Evolutionary conservation across 2,329 filamentous ascomycete genomes (phyloP).

Genomic region (Pleomassaria siparia): DNA sequence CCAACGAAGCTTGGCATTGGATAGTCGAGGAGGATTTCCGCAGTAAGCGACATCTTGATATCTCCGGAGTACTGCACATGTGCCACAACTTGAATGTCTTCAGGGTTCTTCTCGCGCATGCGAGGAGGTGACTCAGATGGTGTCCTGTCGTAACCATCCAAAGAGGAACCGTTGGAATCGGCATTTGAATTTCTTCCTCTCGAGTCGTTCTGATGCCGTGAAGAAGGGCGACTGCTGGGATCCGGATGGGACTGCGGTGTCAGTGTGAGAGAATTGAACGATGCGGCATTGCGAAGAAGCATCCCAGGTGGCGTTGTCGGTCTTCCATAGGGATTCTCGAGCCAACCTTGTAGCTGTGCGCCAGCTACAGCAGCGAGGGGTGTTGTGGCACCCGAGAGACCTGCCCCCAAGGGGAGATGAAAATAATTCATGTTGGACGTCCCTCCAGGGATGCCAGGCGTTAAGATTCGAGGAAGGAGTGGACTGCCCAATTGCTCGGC

Average conservation of each 20-base stretch:
- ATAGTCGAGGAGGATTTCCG: conserved; percentile 94
- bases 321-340: conserved; percentile 34
- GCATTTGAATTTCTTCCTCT: conserved; percentile 30
- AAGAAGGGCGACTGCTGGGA: conserved; percentile 48
- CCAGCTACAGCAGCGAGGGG: conserved; percentile 78
- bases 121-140: conserved; percentile 48
- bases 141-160: conserved; percentile 32
- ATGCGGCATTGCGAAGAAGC: conserved; percentile 42
- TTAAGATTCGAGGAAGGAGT: conserved; percentile 47
- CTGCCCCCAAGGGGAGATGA: conserved; percentile 71
- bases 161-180: conserved; percentile 27
- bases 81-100: conserved; percentile 91
- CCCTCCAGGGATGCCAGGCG: conserved; percentile 66
- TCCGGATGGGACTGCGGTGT: conserved; percentile 51
- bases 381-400: conserved; percentile 74
- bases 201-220: conserved; percentile 43
- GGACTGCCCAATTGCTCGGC: conserved; percentile 41
- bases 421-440: conserved; percentile 81
- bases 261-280: conserved; percentile 49
- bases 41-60: conserved; percentile 83
- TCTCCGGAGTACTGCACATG: conserved; percentile 88
- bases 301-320: conserved; percentile 38
- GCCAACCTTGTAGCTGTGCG: conserved; percentile 62
- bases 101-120: conserved; percentile 72
- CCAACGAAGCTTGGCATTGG: conserved; percentile 98